A percentile compares a stretch with the other conserved stretches of the same genome.
phyloP scores from a whole-genome alignment of 768 basidiomycete species.

The Podaxis sp. region DNA sequence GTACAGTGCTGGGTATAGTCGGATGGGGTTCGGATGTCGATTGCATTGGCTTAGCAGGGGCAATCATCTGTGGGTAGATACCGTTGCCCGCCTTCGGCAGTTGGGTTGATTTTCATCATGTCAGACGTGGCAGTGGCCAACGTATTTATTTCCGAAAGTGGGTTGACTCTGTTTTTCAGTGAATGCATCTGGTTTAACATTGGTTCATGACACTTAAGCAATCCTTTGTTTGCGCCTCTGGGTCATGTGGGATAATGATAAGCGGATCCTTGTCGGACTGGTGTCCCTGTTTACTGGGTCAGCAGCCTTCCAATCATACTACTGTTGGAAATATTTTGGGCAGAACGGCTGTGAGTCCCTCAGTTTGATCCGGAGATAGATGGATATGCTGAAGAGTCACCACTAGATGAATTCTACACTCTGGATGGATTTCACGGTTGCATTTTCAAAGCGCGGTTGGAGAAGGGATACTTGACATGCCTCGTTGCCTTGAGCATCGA shows the following conservation, averaged over 20 bases:
- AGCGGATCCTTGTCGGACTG: neutral
- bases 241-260: neutral
- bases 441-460: neutral
- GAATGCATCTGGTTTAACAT: neutral
- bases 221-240: neutral
- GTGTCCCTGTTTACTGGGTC: neutral
- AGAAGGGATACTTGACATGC: neutral
- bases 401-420: too few relatives aligned
- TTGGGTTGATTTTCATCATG: neutral
- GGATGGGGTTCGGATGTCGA: neutral
- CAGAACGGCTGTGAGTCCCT: neutral
- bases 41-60: neutral
- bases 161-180: neutral
- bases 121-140: neutral
- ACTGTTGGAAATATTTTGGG: neutral
- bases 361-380: neutral
- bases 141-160: neutral
- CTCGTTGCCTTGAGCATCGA: neutral
- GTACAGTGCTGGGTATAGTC: neutral
- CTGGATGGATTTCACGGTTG: neutral
- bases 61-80: neutral
- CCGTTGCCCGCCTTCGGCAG: neutral
- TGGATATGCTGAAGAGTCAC: neutral
- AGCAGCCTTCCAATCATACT: neutral
- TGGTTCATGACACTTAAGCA: neutral